Base-by-base conservation (phyloP, 2,329 filamentous ascomycete genomes). In the Byssochlamys sp. region DNA sequence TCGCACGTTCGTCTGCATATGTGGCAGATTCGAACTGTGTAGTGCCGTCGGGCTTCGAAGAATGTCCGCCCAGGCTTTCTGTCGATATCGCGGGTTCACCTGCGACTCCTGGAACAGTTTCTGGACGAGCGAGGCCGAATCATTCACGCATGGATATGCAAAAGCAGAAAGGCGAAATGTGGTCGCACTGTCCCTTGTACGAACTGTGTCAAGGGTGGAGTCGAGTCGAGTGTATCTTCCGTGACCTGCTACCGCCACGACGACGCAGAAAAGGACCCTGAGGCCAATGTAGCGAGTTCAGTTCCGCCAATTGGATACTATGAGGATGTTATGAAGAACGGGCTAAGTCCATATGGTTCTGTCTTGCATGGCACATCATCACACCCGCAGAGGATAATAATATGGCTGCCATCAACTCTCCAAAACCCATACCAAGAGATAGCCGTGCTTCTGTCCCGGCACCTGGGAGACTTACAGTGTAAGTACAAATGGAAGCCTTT, bases 151-250 rank as follows among this genome's bases (percentile, higher is more conserved):
- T 57, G 27, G 54, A 19, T 60, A 48, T 60, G 57, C 53, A 57
- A 59, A 53, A 53, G 50, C 26, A 55, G 59, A 59, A 59, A 60
- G 19, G 59, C 57, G 11, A 60, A 59, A 57, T 60, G 59, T 49
- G 57, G 59, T 55, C 54, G 57, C 27, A 48, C 11, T 54, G 52
- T 49, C 24, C 57, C 57, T 49, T 59, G 59, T 27, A 35, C 57
- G 12, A 51, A 49, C 33, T 60, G 59, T 57, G 45, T 50, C 6
- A 60, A 60, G 53, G 57, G 56, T 19, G 51, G 35, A 11, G 55
- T 57, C 29, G 53, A 54, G n/a, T 60, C 19, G 19, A 19, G n/a
- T 60, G 59, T 39, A 57, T 59, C 45, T 59, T 59, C 39, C 57
- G 57, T 11, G 57, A 55, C 24, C 59, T 52, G 39, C 55, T 57